Percentiles rank a stretch among this genome's conserved stretches.
Conservation (phyloP, 768 basidiomycete species). For the Amanita thiersii region DNA sequence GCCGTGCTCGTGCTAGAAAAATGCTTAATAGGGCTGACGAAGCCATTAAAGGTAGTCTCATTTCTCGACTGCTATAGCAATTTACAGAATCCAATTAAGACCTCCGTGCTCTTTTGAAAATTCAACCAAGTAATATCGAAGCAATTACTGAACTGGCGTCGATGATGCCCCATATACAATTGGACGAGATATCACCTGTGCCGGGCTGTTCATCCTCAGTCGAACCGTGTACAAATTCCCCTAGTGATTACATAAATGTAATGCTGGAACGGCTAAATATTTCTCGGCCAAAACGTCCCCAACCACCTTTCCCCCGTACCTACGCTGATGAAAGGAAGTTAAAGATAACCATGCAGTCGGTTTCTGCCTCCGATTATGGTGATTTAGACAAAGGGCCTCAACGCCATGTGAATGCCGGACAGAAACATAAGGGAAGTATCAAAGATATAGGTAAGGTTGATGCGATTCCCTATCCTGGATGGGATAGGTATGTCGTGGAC, state of each 20-base stretch:
- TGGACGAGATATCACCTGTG: conserved; percentile 8
- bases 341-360: conserved; percentile 40
- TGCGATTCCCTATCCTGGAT: conserved; percentile 48
- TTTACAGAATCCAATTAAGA: conserved; percentile 26
- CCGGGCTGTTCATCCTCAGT: conserved; percentile 17
- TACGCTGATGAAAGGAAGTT: conserved; percentile 44
- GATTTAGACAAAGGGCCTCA: conserved; percentile 2
- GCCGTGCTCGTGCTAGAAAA: conserved; percentile 58
- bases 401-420: conserved; percentile 10
- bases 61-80: background rate
- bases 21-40: conserved; percentile 50
- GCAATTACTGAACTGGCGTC: conserved; percentile 48
- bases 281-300: conserved; percentile 30
- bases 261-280: conserved; percentile 25
- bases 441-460: conserved; percentile 29
- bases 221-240: conserved; percentile 10
- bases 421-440: conserved; percentile 15
- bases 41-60: conserved; percentile 46
- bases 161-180: conserved; percentile 22
- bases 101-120: conserved; percentile 46
- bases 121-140: conserved; percentile 60
- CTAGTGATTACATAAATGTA: conserved; percentile 14
- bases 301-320: conserved; percentile 42
- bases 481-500: conserved; percentile 58
- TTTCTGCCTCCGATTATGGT: conserved; percentile 21